phyloP scores from a whole-genome alignment of 306 rosid species.

The Abrus pulchellus region DNA sequence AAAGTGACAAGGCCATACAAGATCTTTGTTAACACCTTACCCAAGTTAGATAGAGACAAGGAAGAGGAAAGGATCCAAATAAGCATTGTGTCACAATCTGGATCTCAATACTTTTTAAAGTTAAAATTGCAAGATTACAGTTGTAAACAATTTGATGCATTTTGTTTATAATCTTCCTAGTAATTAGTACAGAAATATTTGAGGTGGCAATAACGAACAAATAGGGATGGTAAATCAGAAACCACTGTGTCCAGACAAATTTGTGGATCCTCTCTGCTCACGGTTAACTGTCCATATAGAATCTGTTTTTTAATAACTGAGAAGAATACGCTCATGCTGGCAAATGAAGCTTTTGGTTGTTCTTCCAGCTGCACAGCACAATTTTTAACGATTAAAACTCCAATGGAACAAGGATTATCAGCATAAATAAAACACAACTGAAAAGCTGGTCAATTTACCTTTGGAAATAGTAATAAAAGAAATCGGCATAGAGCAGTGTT shows the following conservation, averaged over 20 bases:
- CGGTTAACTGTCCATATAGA: slow-evolving; percentile 45
- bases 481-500: slow-evolving; percentile 87
- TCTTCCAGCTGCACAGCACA: slow-evolving; percentile 82
- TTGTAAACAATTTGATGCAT: slow-evolving; percentile 26
- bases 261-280: slow-evolving; percentile 43
- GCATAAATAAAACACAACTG: slow-evolving; percentile 16
- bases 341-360: slow-evolving; percentile 78
- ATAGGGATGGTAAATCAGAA: slow-evolving; percentile 48
- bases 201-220: slow-evolving; percentile 50
- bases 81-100: slow-evolving; percentile 6
- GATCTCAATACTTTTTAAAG: slow-evolving; percentile 32
- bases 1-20: background rate
- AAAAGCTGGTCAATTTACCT: slow-evolving; percentile 61
- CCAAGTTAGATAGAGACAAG: background rate
- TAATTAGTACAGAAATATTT: slow-evolving; percentile 50
- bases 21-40: background rate
- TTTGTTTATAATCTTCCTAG: slow-evolving; percentile 47
- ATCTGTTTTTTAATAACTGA: slow-evolving; percentile 37
- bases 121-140: slow-evolving; percentile 39
- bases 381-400: slow-evolving; percentile 32
- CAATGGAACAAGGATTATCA: slow-evolving; percentile 8
- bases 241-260: slow-evolving; percentile 45
- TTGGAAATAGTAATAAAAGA: slow-evolving; percentile 90
- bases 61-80: background rate
- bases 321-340: slow-evolving; percentile 71